phyloP scores from a whole-genome alignment of 1,284 basidiomycete genomes.

The Apiotrichum mycotoxinovorans region DNA sequence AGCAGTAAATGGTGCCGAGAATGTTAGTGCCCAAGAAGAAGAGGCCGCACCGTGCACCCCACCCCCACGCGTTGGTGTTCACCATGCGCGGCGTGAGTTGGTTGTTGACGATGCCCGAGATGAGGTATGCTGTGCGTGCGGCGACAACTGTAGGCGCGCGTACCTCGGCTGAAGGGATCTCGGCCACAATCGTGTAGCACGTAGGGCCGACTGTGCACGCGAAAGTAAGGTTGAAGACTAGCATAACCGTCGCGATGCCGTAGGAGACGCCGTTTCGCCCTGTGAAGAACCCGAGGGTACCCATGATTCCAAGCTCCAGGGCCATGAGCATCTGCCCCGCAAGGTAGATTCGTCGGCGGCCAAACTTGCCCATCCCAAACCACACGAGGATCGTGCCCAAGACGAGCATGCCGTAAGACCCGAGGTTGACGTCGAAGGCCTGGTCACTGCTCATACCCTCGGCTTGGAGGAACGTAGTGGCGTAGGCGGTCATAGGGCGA shows the following conservation, averaged over 20 bases:
- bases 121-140: constrained; percentile 49
- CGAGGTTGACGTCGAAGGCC: constrained; percentile 2
- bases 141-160: constrained; percentile 53
- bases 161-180: constrained; percentile 20
- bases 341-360: constrained; percentile 31
- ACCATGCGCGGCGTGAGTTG: constrained; percentile 51
- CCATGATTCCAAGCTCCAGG: constrained; percentile 19
- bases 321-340: constrained; percentile 18
- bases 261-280: constrained; percentile 17
- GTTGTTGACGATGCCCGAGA: constrained; percentile 42
- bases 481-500: constrained; percentile 4
- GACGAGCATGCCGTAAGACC: constrained; percentile 1
- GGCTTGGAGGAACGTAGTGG: background rate
- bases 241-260: constrained; percentile 36
- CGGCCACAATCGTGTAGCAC: constrained; percentile 22
- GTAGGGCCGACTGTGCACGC: constrained; percentile 30
- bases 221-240: constrained; percentile 28
- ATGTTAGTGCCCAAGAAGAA: constrained; percentile 29
- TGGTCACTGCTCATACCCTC: constrained; percentile 2
- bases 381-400: constrained; percentile 5
- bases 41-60: constrained; percentile 47
- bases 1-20: constrained; percentile 26
- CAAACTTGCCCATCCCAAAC: constrained; percentile 5
- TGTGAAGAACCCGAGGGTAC: constrained; percentile 35
- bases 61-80: constrained; percentile 50